phyloP scores from a whole-genome alignment of 1,139 yeast species.

The Nakaseomyces kungkrabaensis region DNA sequence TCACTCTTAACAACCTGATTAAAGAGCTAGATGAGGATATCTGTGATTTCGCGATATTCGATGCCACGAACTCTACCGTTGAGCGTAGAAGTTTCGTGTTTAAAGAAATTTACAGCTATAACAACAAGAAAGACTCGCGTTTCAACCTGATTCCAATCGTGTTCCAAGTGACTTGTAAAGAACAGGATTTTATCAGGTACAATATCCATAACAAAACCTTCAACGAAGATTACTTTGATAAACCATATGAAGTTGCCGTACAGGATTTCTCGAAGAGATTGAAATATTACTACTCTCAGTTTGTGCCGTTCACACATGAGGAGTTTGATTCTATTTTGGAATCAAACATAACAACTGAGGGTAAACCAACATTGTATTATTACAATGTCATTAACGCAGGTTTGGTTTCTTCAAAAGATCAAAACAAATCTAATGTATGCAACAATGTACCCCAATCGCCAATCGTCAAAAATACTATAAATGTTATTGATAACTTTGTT shows the following conservation, averaged over 20 bases:
- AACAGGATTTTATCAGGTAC: slow-evolving; percentile 36
- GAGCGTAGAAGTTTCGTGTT: slow-evolving; percentile 39
- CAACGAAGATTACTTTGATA: slow-evolving; percentile 44
- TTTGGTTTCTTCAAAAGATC: neutral
- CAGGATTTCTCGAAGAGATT: slow-evolving; percentile 51
- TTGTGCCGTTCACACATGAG: slow-evolving; percentile 41
- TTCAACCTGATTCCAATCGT: slow-evolving; percentile 31
- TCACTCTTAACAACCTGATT: slow-evolving; percentile 44
- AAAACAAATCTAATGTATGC: neutral
- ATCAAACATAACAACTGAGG: neutral
- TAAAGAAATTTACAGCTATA: slow-evolving; percentile 19
- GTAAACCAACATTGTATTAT: slow-evolving; percentile 11
- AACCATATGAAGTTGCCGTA: slow-evolving; percentile 43
- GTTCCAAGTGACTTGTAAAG: slow-evolving; percentile 39
- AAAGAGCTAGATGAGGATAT: slow-evolving; percentile 35
- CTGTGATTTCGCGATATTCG: slow-evolving; percentile 54
- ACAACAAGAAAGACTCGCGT: slow-evolving; percentile 14
- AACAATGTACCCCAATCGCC: slow-evolving; percentile 6
- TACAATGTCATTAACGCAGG: slow-evolving; percentile 20
- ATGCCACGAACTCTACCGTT: slow-evolving; percentile 60
- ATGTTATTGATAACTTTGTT: slow-evolving; percentile 14
- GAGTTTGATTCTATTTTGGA: slow-evolving; percentile 33
- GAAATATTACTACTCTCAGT: slow-evolving; percentile 44
- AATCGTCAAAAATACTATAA: slow-evolving; percentile 10
- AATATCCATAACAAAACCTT: slow-evolving; percentile 56